These are phyloP conservation scores for Lentinula aciculospora DNA, from an alignment of 768 basidiomycete genomes.

Conservation along the genomic window DNA sequence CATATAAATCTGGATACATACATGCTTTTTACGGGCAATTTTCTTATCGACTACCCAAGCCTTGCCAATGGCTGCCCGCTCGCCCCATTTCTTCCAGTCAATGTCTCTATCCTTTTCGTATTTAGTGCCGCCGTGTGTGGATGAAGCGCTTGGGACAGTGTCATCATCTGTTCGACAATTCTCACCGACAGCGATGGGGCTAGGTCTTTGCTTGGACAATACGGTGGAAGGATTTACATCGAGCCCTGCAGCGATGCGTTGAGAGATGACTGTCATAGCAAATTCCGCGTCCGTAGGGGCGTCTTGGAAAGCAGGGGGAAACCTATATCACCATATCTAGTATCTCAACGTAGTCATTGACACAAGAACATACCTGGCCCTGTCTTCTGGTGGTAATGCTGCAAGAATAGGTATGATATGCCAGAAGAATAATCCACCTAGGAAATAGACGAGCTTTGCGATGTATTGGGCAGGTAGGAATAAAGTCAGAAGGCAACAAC, in stretches of 20 bases:
- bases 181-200: neutral
- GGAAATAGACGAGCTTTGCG: conserved; percentile 39
- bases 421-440: conserved; percentile 55
- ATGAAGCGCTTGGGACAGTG: neutral
- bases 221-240: conserved; percentile 30
- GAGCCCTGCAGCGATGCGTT: conserved; percentile 51
- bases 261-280: conserved; percentile 64
- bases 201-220: conserved; percentile 13
- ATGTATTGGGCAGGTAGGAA: conserved; percentile 46
- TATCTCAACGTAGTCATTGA: neutral
- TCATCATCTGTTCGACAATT: neutral
- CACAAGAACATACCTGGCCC: conserved; percentile 31
- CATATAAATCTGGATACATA: conserved; percentile 13
- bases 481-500: conserved; percentile 32
- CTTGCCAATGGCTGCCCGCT: conserved; percentile 40
- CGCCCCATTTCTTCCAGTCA: conserved; percentile 56
- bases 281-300: conserved; percentile 66
- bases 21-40: conserved; percentile 29
- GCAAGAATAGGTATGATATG: conserved; percentile 53
- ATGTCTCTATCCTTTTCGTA: conserved; percentile 17
- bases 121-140: neutral
- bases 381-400: conserved; percentile 40
- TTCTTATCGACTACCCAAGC: conserved; percentile 35
- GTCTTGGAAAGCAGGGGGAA: conserved; percentile 41
- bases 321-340: conserved; percentile 21